Base-by-base conservation (phyloP, 2,329 filamentous ascomycete species). In the Xylariales sp. region DNA sequence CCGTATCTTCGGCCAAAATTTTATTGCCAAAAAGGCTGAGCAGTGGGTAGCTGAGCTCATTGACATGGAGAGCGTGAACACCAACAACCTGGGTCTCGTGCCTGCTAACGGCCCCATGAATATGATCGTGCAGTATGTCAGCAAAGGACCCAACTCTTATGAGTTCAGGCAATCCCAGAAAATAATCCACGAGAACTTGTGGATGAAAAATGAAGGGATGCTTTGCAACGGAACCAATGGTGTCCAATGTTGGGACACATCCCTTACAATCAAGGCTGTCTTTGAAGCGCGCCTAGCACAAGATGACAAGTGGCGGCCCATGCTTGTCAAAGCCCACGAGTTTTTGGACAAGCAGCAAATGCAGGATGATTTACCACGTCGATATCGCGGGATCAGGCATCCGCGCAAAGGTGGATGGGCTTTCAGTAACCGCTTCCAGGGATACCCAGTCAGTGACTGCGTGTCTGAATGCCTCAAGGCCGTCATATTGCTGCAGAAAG, bases 221-320 rank as follows among this genome's bases (percentile, higher is more conserved):
- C 73, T 97, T 33, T 84, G 84, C 63, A 96, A 96, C 52, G 93
- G 93, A 25, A 98, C 93, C 7, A 97, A 98, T 50, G 93, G 93
- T n/a, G 90, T 97, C 2, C 93, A 98, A 61, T 85, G 82, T 47
- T 98, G 93, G 93, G 93, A 98, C 57, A 98, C 93, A 0, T 77
- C 89, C 1, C 97, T 97, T 56, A 67, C 84, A 14, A 88, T 96
- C 23, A 89, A 95, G 60, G 83, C 87, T 1, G 78, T 87, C 5
- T 76, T 88, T 37, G 86, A 88, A 33, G 82, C 87, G 6, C 88
- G 86, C 0, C 74, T 96, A 18, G 82, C 85, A n/a, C 67, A 81
- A 20, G 80, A 94, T 33, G 70, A 81, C 11, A 80, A 83, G 51
- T 96, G 87, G 80, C 77, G 75, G 28, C 81, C 85, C 0, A 94